phyloP scores from a whole-genome alignment of 495 filamentous ascomycete species.

The Penicillium mononematosum region DNA sequence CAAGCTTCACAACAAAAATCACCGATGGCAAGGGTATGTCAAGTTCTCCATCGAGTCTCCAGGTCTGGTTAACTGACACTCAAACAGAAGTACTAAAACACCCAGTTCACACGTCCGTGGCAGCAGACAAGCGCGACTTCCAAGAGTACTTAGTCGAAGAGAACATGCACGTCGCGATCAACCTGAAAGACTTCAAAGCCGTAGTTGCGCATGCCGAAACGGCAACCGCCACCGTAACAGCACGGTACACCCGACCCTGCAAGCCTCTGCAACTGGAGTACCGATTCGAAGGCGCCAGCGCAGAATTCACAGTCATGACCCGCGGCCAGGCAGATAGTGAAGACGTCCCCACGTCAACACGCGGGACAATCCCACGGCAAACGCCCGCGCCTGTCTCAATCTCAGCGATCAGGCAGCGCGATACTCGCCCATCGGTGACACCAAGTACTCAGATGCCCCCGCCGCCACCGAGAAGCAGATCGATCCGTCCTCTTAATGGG shows the following conservation, averaged over 20 bases:
- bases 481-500: conserved; percentile 40
- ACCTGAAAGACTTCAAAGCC: conserved; percentile 91
- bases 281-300: conserved; percentile 66
- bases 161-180: conserved; percentile 81
- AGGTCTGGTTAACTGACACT: neutral
- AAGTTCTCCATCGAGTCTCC: neutral
- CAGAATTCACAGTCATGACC: conserved; percentile 94
- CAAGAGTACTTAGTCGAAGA: conserved; percentile 76
- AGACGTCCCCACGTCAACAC: conserved; percentile 34
- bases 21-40: conserved; percentile 74
- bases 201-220: conserved; percentile 82
- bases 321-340: conserved; percentile 67
- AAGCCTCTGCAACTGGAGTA: conserved; percentile 85
- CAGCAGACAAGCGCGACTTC: conserved; percentile 84
- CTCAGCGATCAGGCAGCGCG: conserved; percentile 18
- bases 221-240: conserved; percentile 64
- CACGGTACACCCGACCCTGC: conserved; percentile 76
- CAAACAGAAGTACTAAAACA: conserved; percentile 80
- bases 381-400: conserved; percentile 24
- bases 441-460: conserved; percentile 34
- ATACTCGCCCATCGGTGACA: conserved; percentile 7
- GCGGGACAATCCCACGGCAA: conserved; percentile 32
- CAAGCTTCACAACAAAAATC: conserved; percentile 92
- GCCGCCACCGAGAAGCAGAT: conserved; percentile 31
- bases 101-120: conserved; percentile 87